Conservation (phyloP, 306 rosid species). For the Citrullus mucosospermus region DNA sequence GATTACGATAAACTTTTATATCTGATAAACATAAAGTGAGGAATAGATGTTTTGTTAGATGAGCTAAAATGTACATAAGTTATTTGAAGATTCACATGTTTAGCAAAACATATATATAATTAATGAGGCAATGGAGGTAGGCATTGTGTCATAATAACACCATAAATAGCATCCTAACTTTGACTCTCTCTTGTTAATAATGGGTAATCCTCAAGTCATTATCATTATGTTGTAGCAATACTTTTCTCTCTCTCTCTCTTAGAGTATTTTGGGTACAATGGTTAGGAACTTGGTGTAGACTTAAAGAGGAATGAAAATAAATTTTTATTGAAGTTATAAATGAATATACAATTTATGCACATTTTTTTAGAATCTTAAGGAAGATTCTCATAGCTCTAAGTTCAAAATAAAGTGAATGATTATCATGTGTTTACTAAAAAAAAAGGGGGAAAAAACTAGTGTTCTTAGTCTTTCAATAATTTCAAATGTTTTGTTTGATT, state of each 20-base stretch:
- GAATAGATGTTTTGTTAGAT: too few species aligned
- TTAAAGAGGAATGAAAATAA: not conserved
- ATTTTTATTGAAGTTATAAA: not conserved
- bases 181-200: not conserved
- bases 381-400: not conserved
- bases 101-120: too few species aligned
- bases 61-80: too few species aligned
- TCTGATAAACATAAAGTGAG: too few species aligned
- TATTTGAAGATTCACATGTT: too few species aligned
- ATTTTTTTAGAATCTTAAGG: not conserved
- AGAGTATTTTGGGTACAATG: not conserved
- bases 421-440: not conserved
- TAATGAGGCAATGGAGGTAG: not conserved
- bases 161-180: not conserved
- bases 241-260: not conserved
- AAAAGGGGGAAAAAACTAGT: too few species aligned
- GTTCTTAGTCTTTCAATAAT: too few species aligned
- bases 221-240: not conserved
- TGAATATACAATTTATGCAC: not conserved
- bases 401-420: not conserved
- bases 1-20: too few species aligned
- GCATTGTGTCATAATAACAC: not conserved
- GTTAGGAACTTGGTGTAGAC: not conserved
- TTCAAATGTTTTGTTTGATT: too few species aligned
- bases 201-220: not conserved